A percentile compares a stretch with the other conserved stretches of the same genome.
phyloP scores from a whole-genome alignment of 2,329 filamentous ascomycete species.

The Gaeumannomyces tritici region DNA sequence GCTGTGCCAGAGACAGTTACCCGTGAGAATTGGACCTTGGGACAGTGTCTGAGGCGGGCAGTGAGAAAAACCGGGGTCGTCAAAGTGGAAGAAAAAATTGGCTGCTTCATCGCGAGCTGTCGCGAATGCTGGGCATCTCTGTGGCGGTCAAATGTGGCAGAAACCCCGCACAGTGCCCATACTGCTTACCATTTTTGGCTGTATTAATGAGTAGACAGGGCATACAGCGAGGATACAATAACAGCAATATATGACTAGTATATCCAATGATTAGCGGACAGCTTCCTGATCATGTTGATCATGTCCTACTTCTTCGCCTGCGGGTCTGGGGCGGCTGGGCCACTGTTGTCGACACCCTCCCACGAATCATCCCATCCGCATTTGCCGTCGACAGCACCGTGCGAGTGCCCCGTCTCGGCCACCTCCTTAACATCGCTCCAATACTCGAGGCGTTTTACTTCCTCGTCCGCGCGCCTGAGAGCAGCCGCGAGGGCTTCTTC shows the following conservation, averaged over 20 bases:
- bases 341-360: constrained; percentile 44
- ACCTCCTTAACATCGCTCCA: constrained; percentile 77
- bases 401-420: constrained; percentile 41
- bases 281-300: too few species aligned
- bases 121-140: neutral
- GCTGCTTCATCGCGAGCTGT: neutral
- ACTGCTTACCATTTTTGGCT: neutral
- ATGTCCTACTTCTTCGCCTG: neutral
- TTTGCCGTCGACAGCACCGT: constrained; percentile 29
- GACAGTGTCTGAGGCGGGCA: neutral
- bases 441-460: constrained; percentile 73
- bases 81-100: neutral
- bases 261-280: neutral
- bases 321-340: constrained; percentile 27
- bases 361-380: constrained; percentile 34
- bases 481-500: constrained; percentile 57
- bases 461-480: constrained; percentile 65
- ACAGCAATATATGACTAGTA: neutral
- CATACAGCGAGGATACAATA: neutral
- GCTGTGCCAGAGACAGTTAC: neutral
- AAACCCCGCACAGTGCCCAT: neutral
- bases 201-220: too few species aligned
- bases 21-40: neutral
- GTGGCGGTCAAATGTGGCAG: neutral
- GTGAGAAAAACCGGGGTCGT: neutral